Evolutionary conservation across 768 basidiomycete species (phyloP).

Genomic region (Lanmaoa rubissima): DNA sequence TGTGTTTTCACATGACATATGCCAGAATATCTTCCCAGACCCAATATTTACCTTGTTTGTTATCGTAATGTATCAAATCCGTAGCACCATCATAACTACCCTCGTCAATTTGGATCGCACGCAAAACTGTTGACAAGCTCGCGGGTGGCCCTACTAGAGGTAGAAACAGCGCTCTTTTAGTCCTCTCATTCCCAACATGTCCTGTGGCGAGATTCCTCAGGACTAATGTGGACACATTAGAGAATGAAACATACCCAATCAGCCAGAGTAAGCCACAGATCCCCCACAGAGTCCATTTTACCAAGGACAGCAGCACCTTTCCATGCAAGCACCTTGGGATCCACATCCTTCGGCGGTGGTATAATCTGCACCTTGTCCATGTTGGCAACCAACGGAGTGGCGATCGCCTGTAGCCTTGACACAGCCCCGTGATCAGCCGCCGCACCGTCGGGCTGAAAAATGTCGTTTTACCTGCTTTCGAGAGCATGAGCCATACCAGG

Average conservation of each 20-base stretch:
- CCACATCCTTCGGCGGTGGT: conserved; percentile 91
- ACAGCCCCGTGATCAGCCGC: conserved; percentile 6
- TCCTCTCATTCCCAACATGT: conserved; percentile 74
- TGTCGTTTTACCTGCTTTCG: conserved; percentile 66
- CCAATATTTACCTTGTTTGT: conserved; percentile 2
- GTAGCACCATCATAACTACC: background rate
- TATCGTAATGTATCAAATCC: conserved; percentile 17
- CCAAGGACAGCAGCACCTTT: conserved; percentile 91
- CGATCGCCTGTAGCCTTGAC: conserved; percentile 69
- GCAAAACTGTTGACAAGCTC: background rate
- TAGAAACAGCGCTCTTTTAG: conserved; percentile 82
- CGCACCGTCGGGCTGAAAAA: background rate
- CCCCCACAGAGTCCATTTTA: conserved; percentile 86
- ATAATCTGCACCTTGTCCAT: conserved; percentile 91
- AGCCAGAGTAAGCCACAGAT: conserved; percentile 81
- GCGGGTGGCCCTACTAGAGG: conserved; percentile 40
- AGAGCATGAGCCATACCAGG: conserved; percentile 84
- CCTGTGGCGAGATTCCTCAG: conserved; percentile 41
- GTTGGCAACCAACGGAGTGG: conserved; percentile 74
- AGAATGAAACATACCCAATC: conserved; percentile 71
- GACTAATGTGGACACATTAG: background rate
- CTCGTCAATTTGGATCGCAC: background rate
- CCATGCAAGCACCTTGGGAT: conserved; percentile 89
- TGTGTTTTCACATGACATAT: conserved; percentile 7
- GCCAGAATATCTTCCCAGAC: background rate